A percentile compares a stretch with the other conserved stretches of the same genome.
phyloP scores from a whole-genome alignment of 192 early-diverging fungal genomes.

The Coemansia guatemalensis region DNA sequence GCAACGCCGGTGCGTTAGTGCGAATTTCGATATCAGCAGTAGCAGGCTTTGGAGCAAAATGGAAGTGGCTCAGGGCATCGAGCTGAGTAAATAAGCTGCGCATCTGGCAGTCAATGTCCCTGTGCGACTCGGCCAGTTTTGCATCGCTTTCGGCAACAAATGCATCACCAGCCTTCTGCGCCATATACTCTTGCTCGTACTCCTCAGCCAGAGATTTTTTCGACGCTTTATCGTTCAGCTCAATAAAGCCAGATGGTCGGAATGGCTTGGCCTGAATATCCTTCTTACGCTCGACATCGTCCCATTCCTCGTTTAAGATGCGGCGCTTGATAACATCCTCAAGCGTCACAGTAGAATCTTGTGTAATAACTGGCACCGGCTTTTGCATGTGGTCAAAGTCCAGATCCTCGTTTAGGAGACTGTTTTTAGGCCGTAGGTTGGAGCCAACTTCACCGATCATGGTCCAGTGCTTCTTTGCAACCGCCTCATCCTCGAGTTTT shows the following conservation, averaged over 20 bases:
- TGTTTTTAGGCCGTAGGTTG: constrained; percentile 85
- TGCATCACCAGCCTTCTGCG: constrained; percentile 54
- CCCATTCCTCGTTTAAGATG: constrained; percentile 84
- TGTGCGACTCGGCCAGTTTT: constrained; percentile 82
- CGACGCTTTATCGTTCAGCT: constrained; percentile 83
- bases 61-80: constrained; percentile 92
- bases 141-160: constrained; percentile 58
- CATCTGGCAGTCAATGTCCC: constrained; percentile 77
- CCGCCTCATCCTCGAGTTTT: constrained; percentile 82
- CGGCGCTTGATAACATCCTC: constrained; percentile 94
- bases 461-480: constrained; percentile 86
- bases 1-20: constrained; percentile 77
- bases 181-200: constrained; percentile 89
- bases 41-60: constrained; percentile 82
- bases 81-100: constrained; percentile 78
- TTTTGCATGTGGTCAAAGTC: constrained; percentile 90
- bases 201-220: constrained; percentile 87
- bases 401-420: constrained; percentile 89
- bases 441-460: constrained; percentile 82
- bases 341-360: constrained; percentile 80
- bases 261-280: constrained; percentile 71
- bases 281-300: constrained; percentile 91
- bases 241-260: constrained; percentile 70
- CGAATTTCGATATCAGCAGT: constrained; percentile 78
- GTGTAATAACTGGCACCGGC: constrained; percentile 93